Conservation (phyloP, 2,329 filamentous ascomycete genomes). For the Emmonsiellopsis sp. region DNA sequence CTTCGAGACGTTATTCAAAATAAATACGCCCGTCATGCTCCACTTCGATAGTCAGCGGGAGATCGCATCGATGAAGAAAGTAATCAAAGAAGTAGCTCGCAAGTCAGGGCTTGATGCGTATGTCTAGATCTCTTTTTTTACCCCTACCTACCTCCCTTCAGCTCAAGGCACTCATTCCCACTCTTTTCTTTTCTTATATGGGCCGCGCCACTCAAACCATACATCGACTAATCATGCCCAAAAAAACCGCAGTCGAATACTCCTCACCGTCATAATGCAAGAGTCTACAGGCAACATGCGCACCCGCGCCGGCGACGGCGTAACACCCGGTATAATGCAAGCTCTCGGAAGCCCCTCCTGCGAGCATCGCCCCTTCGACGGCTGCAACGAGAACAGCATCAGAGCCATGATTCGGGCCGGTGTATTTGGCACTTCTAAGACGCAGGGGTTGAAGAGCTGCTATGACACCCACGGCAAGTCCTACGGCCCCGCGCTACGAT, state of each 20-base stretch:
- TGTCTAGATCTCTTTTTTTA: background rate
- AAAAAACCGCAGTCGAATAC: background rate
- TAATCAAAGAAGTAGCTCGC: background rate
- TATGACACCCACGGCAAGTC: background rate
- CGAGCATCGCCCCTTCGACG: background rate
- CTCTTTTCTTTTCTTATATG: background rate
- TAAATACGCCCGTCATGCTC: background rate
- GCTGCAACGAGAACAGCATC: background rate
- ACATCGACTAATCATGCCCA: background rate
- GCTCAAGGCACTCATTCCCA: background rate
- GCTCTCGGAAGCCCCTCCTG: background rate
- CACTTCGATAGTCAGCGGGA: background rate
- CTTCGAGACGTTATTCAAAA: background rate
- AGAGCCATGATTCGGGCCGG: background rate
- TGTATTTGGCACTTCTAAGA: background rate
- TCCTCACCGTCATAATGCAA: constrained; percentile 3
- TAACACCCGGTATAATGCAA: constrained; percentile 2
- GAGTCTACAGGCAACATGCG: constrained; percentile 1
- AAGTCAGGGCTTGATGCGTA: background rate
- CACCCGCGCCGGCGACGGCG: background rate
- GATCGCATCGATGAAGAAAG: background rate
- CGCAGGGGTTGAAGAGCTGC: background rate
- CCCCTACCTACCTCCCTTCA: background rate
- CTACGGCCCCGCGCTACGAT: background rate
- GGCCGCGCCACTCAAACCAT: background rate